phyloP scores from a whole-genome alignment of 2,329 filamentous ascomycete species.

The Fusarium bactridioides region DNA sequence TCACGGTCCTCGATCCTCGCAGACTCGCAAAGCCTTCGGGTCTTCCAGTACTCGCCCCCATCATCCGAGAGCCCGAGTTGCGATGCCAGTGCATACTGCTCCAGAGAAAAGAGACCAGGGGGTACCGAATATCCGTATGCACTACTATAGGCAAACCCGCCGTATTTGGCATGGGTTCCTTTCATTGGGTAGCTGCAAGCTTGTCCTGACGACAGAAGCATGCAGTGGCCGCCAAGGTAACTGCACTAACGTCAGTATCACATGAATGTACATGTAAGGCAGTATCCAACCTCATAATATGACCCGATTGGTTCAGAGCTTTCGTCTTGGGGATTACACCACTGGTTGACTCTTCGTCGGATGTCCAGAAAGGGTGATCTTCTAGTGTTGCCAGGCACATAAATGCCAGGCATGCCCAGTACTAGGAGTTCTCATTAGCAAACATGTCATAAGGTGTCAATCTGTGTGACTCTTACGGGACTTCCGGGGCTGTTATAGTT shows the following conservation, averaged over 20 bases:
- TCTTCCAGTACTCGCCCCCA: conserved; percentile 80
- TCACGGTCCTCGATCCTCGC: conserved; percentile 66
- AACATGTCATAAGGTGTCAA: conserved; percentile 30
- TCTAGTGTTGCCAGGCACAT: conserved; percentile 75
- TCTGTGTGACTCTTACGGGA: conserved; percentile 50
- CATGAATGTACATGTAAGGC: neutral
- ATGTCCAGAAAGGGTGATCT: conserved; percentile 78
- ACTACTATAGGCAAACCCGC: conserved; percentile 79
- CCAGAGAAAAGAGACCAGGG: conserved; percentile 76
- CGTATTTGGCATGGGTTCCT: conserved; percentile 83
- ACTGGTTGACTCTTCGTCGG: conserved; percentile 68
- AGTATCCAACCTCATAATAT: conserved; percentile 66
- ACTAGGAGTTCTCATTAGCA: conserved; percentile 52
- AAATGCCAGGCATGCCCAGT: conserved; percentile 83
- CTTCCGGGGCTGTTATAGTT: conserved; percentile 83
- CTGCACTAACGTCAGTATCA: conserved; percentile 45
- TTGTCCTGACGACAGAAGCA: conserved; percentile 79
- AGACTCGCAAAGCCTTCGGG: conserved; percentile 72
- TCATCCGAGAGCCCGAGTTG: conserved; percentile 81
- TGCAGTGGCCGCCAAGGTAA: conserved; percentile 75
- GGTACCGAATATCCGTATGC: conserved; percentile 81
- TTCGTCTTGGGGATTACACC: conserved; percentile 65
- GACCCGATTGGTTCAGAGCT: conserved; percentile 71
- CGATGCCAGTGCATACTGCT: conserved; percentile 79
- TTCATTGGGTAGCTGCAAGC: conserved; percentile 85